These are phyloP conservation scores for Hymenoscyphus linearis DNA, from an alignment of 2,329 filamentous ascomycete genomes.

Conservation along the genomic window DNA sequence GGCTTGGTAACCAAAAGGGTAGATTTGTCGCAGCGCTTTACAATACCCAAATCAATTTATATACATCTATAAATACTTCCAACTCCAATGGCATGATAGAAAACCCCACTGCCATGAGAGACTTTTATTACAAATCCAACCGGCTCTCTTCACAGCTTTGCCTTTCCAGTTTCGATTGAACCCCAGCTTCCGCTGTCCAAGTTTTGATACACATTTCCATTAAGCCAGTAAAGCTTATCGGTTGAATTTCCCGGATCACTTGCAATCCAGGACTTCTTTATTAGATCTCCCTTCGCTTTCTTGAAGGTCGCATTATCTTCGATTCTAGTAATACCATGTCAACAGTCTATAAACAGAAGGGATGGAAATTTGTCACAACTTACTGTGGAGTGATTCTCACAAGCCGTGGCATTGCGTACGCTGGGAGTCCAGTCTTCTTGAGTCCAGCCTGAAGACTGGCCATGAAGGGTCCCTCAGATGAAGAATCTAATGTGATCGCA, in stretches of 20 bases:
- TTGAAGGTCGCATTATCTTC: slow-evolving; percentile 45
- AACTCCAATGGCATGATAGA: neutral
- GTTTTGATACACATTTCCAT: slow-evolving; percentile 36
- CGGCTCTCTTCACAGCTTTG: slow-evolving; percentile 31
- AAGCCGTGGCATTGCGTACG: slow-evolving; percentile 42
- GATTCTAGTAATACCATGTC: slow-evolving; percentile 26
- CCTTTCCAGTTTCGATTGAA: slow-evolving; percentile 37
- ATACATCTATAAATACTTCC: neutral
- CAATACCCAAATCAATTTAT: neutral
- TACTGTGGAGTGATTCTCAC: slow-evolving; percentile 42
- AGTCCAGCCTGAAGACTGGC: slow-evolving; percentile 34
- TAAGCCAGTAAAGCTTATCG: slow-evolving; percentile 41
- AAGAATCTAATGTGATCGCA: slow-evolving; percentile 38
- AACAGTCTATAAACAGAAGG: neutral
- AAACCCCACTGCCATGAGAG: neutral
- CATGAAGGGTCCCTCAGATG: slow-evolving; percentile 35
- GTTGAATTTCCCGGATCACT: slow-evolving; percentile 21
- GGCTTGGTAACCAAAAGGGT: no score
- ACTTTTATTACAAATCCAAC: no score
- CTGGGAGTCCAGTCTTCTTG: slow-evolving; percentile 40
- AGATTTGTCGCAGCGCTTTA: no score
- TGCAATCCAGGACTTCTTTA: slow-evolving; percentile 38
- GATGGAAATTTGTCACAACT: slow-evolving; percentile 17
- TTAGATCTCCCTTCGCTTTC: slow-evolving; percentile 40
- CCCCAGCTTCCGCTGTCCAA: slow-evolving; percentile 37